Percentiles rank a stretch among this genome's conserved stretches.
phyloP scores from a whole-genome alignment of 495 filamentous ascomycete species.

The Melanomma pulvis-pyrius region DNA sequence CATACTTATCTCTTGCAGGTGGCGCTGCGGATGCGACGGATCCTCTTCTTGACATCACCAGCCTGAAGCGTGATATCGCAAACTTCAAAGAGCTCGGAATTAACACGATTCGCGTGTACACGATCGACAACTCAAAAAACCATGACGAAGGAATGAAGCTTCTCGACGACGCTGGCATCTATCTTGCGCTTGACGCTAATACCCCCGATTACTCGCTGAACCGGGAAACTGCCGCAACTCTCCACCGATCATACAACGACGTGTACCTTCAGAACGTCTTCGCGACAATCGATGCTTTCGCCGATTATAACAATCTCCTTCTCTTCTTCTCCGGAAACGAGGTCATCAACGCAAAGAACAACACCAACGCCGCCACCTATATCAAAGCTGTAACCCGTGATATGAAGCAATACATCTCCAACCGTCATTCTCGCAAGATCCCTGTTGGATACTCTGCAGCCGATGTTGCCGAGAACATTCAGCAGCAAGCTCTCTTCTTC shows the following conservation, averaged over 20 bases:
- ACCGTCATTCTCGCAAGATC: slow-evolving; percentile 69
- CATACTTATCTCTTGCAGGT: slow-evolving; percentile 44
- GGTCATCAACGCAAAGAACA: slow-evolving; percentile 83
- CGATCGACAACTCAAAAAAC: slow-evolving; percentile 79
- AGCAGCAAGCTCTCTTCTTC: slow-evolving; percentile 87
- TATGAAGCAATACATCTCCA: slow-evolving; percentile 80
- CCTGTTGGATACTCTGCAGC: slow-evolving; percentile 93
- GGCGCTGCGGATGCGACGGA: slow-evolving; percentile 78
- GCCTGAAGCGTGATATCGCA: slow-evolving; percentile 79
- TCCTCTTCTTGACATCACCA: slow-evolving; percentile 69
- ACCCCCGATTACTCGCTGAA: slow-evolving; percentile 81
- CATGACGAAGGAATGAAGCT: slow-evolving; percentile 61
- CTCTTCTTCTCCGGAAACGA: slow-evolving; percentile 97
- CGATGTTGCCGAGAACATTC: slow-evolving; percentile 80
- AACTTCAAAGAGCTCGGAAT: slow-evolving; percentile 85
- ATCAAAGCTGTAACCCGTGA: slow-evolving; percentile 94
- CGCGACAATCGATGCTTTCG: slow-evolving; percentile 85
- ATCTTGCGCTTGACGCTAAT: slow-evolving; percentile 84
- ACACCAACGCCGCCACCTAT: slow-evolving; percentile 74
- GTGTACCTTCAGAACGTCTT: slow-evolving; percentile 91
- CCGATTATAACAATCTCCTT: slow-evolving; percentile 82
- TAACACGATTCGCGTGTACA: slow-evolving; percentile 92
- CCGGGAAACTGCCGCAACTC: slow-evolving; percentile 59
- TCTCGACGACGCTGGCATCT: slow-evolving; percentile 63
- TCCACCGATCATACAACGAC: slow-evolving; percentile 76